A percentile compares a stretch with the other conserved stretches of the same genome.
Evolutionary conservation across 2,329 filamentous ascomycete genomes (phyloP).

Genomic region (Aspergillus costaricaensis): DNA sequence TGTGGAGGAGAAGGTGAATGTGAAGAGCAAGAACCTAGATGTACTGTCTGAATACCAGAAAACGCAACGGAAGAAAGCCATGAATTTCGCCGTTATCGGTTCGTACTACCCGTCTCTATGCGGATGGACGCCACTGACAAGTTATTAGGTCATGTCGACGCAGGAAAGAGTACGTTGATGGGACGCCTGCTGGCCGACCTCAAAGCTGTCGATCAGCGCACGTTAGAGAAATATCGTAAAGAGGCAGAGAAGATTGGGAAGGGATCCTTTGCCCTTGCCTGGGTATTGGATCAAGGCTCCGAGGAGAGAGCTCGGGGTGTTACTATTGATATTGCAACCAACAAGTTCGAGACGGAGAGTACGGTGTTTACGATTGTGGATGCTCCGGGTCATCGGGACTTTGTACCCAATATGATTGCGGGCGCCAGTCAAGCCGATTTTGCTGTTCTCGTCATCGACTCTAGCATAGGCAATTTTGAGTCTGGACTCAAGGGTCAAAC

Average conservation of each 20-base stretch:
- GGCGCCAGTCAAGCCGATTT: constrained; percentile 95
- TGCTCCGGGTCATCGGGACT: constrained; percentile 91
- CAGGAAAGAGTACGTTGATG: constrained; percentile 97
- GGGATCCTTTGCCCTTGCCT: constrained; percentile 91
- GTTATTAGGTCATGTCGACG: constrained; percentile 81
- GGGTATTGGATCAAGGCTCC: constrained; percentile 89
- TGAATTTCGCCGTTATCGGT: constrained; percentile 93
- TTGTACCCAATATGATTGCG: constrained; percentile 98
- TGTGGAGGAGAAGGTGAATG: constrained; percentile 53
- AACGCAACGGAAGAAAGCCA: constrained; percentile 72
- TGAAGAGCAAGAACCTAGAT: constrained; percentile 77
- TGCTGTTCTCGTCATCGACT: constrained; percentile 90
- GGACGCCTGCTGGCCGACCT: constrained; percentile 88
- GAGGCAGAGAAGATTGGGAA: constrained; percentile 93
- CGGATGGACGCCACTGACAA: constrained; percentile 26
- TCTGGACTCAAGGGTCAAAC: constrained; percentile 92
- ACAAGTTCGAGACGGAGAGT: constrained; percentile 85
- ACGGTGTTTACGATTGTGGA: constrained; percentile 93
- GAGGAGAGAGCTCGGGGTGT: constrained; percentile 90
- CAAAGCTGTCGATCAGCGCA: constrained; percentile 82
- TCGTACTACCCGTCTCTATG: constrained; percentile 35
- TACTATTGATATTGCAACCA: constrained; percentile 94
- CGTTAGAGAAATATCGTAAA: constrained; percentile 81
- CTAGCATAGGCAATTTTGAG: constrained; percentile 87
- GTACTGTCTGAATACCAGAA: constrained; percentile 80